Conservation (phyloP, 2,329 filamentous ascomycete genomes). For the Talaromyces islandicus region DNA sequence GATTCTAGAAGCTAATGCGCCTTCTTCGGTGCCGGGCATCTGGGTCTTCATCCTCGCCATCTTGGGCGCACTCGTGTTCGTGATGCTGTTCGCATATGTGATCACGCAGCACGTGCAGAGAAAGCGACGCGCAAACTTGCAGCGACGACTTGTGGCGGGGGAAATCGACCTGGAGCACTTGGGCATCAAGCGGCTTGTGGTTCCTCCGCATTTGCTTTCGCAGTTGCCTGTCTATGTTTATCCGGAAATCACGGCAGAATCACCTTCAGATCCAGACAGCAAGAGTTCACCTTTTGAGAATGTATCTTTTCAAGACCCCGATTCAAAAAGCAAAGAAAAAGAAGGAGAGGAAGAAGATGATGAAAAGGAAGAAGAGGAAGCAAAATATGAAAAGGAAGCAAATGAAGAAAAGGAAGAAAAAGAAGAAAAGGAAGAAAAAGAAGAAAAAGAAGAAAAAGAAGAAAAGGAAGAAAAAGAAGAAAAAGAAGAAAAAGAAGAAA, state of each 20-base stretch:
- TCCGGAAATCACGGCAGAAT: conserved; percentile 21
- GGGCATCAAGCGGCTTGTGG: conserved; percentile 74
- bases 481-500: too few relatives aligned
- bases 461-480: too few relatives aligned
- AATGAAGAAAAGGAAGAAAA: too few relatives aligned
- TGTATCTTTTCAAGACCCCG: neutral
- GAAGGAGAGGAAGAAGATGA: too few relatives aligned
- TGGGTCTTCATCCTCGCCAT: conserved; percentile 77
- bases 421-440: too few relatives aligned
- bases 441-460: too few relatives aligned
- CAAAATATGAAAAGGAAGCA: too few relatives aligned
- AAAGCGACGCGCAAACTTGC: conserved; percentile 61
- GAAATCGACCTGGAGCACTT: conserved; percentile 60
- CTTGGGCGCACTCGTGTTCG: conserved; percentile 69
- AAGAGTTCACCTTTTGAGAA: neutral
- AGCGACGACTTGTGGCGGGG: conserved; percentile 65
- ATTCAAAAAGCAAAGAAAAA: neutral
- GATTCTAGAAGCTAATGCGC: conserved; percentile 23
- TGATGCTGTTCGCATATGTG: conserved; percentile 62
- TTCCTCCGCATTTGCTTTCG: conserved; percentile 65
- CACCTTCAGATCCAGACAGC: neutral
- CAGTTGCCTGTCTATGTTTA: conserved; percentile 77
- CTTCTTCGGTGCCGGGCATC: conserved; percentile 57
- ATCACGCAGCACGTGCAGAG: conserved; percentile 74
- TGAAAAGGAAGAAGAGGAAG: too few relatives aligned